phyloP scores from a whole-genome alignment of 83 land plant species.

The Picea engelmannii region DNA sequence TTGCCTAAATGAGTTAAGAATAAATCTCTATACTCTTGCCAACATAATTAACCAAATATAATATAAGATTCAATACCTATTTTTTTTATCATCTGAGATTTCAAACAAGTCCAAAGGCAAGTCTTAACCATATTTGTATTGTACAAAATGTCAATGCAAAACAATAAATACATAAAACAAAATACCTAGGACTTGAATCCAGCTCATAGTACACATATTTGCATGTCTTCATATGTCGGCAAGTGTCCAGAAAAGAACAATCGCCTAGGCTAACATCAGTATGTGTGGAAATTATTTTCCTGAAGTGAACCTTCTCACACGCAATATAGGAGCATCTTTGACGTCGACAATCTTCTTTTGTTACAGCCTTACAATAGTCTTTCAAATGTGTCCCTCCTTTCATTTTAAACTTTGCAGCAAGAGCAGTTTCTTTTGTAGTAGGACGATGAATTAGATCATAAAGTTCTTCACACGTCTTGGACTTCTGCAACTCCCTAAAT shows the following conservation, averaged over 20 bases:
- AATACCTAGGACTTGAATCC: constrained; percentile 85
- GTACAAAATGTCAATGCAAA: too few species aligned
- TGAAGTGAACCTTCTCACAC: constrained; percentile 98
- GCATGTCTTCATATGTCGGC: constrained; percentile 99
- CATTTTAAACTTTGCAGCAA: constrained; percentile 94
- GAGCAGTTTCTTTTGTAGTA: constrained; percentile 95
- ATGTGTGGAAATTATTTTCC: constrained; percentile 92
- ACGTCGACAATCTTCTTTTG: constrained; percentile 94
- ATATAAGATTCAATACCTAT: too few species aligned
- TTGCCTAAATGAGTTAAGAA: too few species aligned
- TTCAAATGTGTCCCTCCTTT: constrained; percentile 95
- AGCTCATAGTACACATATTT: constrained; percentile 98
- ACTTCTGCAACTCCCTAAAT: constrained; percentile 77
- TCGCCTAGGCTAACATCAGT: constrained; percentile 95
- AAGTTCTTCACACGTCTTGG: constrained; percentile 91
- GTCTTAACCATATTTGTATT: too few species aligned
- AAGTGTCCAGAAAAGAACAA: constrained; percentile 96
- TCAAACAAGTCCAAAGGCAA: too few species aligned
- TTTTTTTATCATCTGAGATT: too few species aligned
- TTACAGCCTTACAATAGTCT: constrained; percentile 86
- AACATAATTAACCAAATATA: too few species aligned
- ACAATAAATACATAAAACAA: too few species aligned
- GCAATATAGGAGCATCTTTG: constrained; percentile 74
- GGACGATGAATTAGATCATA: constrained; percentile 93
- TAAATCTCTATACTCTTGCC: too few species aligned